These are phyloP conservation scores for maize (Zea mays) DNA, from an alignment of 176 grass and related monocot genomes.

Conservation along the genomic window DNA sequence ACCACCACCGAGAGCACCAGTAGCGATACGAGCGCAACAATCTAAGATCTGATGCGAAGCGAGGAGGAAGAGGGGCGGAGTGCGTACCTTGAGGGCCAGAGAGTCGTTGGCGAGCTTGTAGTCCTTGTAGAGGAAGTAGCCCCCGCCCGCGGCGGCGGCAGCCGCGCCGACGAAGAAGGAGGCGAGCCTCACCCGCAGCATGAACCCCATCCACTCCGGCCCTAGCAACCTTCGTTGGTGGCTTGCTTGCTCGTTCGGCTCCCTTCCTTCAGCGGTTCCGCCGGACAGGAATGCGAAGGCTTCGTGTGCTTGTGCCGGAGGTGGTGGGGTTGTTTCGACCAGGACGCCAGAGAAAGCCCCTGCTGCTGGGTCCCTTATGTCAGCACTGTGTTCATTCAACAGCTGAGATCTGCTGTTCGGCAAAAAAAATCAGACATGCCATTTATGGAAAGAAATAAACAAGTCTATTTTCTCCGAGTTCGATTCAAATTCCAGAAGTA, in stretches of 20 bases:
- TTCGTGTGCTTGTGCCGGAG: neutral
- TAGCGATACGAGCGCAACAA: neutral
- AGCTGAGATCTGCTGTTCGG: too few relatives aligned
- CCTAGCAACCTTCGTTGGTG: conserved; percentile 10
- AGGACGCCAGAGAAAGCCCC: too few relatives aligned
- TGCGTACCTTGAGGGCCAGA: conserved; percentile 58
- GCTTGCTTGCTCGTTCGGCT: conserved; percentile 3
- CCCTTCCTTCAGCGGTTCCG: conserved; percentile 9
- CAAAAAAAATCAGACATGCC: too few relatives aligned
- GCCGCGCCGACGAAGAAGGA: conserved; percentile 90
- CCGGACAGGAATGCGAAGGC: neutral
- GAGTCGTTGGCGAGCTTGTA: conserved; percentile 83
- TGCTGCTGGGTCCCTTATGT: too few relatives aligned
- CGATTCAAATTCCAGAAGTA: too few relatives aligned
- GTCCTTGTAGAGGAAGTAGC: conserved; percentile 94
- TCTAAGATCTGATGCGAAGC: conserved; percentile 19
- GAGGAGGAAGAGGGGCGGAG: neutral
- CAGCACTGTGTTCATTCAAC: too few relatives aligned
- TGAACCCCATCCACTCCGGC: conserved; percentile 68
- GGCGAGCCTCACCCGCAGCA: conserved; percentile 79
- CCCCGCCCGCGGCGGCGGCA: conserved; percentile 50
- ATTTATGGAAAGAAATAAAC: too few relatives aligned
- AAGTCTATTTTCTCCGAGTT: too few relatives aligned
- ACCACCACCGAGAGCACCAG: neutral
- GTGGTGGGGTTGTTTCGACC: too few relatives aligned